Percentiles rank a stretch among this genome's conserved stretches.
phyloP scores from a whole-genome alignment of 2,329 filamentous ascomycete species.

The Cercospora beticola region DNA sequence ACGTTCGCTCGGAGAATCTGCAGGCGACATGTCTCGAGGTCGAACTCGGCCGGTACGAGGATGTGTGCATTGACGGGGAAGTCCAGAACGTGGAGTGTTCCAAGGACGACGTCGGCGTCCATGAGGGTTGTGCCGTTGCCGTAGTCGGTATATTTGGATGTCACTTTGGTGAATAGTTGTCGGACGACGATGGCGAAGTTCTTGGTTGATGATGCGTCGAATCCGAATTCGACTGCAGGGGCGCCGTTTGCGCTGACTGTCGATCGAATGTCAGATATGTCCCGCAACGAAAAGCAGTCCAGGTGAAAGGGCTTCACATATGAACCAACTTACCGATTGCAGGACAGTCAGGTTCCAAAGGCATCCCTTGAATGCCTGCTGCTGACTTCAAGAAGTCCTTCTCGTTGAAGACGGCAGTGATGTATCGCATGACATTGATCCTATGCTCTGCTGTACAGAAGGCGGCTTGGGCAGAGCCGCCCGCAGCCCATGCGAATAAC shows the following conservation, averaged over 20 bases:
- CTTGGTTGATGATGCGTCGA: conserved; percentile 9
- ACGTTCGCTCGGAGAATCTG: neutral
- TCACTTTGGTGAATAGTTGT: conserved; percentile 6
- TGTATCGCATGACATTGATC: conserved; percentile 4
- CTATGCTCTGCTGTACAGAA: conserved; percentile 5
- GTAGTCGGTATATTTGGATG: conserved; percentile 1
- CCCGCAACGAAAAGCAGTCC: neutral
- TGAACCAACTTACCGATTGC: neutral
- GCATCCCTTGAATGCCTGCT: conserved; percentile 5
- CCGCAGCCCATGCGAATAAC: neutral
- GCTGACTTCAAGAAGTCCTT: neutral
- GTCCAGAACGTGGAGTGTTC: neutral
- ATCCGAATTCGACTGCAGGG: conserved; percentile 6
- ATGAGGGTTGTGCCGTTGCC: conserved; percentile 9
- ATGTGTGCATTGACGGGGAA: conserved; percentile 6
- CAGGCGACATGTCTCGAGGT: conserved; percentile 1
- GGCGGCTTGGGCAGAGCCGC: neutral
- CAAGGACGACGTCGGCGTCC: conserved; percentile 10
- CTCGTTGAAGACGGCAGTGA: conserved; percentile 11
- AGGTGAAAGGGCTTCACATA: neutral
- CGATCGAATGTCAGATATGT: neutral
- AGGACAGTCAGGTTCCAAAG: neutral
- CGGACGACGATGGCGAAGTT: conserved; percentile 8
- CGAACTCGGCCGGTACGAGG: conserved; percentile 7
- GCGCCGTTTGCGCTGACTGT: neutral